Evolutionary conservation across 2,329 filamentous ascomycete species (phyloP).

Genomic region (Hypocreales sp.): DNA sequence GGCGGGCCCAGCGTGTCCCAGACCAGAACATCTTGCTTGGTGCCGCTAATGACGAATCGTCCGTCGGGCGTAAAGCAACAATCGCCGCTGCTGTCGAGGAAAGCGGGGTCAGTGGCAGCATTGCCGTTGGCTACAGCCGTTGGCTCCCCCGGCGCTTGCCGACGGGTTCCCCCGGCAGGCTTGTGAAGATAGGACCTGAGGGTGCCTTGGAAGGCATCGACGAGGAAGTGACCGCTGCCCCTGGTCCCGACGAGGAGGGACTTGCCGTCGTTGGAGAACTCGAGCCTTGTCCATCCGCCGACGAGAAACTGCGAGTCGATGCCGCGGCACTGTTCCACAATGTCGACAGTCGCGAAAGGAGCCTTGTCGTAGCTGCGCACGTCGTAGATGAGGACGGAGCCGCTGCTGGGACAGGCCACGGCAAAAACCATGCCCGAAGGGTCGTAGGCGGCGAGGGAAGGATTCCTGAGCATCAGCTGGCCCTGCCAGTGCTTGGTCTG

Average conservation of each 20-base stretch:
- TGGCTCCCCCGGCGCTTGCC: slow-evolving; percentile 37
- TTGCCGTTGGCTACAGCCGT: slow-evolving; percentile 9
- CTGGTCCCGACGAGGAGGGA: slow-evolving; percentile 71
- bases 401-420: slow-evolving; percentile 66
- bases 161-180: slow-evolving; percentile 35
- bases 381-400: slow-evolving; percentile 78
- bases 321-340: slow-evolving; percentile 39
- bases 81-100: slow-evolving; percentile 52
- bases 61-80: slow-evolving; percentile 84
- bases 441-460: slow-evolving; percentile 78
- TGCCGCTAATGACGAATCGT: slow-evolving; percentile 74
- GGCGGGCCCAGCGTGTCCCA: slow-evolving; percentile 63
- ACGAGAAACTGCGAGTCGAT: slow-evolving; percentile 40
- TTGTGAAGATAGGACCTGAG: slow-evolving; percentile 59
- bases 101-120: slow-evolving; percentile 17
- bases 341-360: slow-evolving; percentile 75
- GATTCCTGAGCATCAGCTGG: slow-evolving; percentile 62
- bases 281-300: slow-evolving; percentile 74
- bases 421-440: slow-evolving; percentile 87
- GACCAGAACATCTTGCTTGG: slow-evolving; percentile 56
- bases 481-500: slow-evolving; percentile 68
- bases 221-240: slow-evolving; percentile 69
- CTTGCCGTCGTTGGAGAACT: slow-evolving; percentile 95
- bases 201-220: slow-evolving; percentile 82
- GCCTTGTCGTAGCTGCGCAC: slow-evolving; percentile 85